phyloP scores from a whole-genome alignment of 177 flowering plant species.

The Vitis hybrid region DNA sequence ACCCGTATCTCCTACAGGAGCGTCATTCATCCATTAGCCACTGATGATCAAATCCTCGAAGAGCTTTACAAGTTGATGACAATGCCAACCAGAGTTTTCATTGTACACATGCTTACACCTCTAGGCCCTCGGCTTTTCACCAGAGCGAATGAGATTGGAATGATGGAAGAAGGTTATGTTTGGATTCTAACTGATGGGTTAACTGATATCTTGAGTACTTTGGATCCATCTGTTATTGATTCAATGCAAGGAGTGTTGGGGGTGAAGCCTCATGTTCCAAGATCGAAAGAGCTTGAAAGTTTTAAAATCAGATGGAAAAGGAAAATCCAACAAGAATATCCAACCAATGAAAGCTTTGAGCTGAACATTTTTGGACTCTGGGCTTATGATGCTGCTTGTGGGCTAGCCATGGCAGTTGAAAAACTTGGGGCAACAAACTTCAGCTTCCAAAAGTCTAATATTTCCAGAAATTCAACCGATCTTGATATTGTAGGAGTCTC shows the following conservation, averaged over 20 bases:
- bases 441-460: constrained; percentile 6
- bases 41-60: constrained; percentile 12
- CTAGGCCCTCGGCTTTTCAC: constrained; percentile 9
- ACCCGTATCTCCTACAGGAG: constrained; percentile 20
- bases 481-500: constrained; percentile 29
- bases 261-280: constrained; percentile 5
- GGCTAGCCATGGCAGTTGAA: too few species aligned
- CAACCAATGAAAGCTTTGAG: constrained; percentile 12
- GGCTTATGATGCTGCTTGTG: too few species aligned
- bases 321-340: constrained; percentile 26
- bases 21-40: constrained; percentile 12
- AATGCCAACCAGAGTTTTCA: constrained; percentile 21
- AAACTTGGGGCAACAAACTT: neutral
- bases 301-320: constrained; percentile 1
- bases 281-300: neutral
- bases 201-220: neutral
- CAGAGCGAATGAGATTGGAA: constrained; percentile 15
- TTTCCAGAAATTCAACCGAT: constrained; percentile 5
- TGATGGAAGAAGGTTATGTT: constrained; percentile 24
- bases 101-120: constrained; percentile 15
- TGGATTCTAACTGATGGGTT: constrained; percentile 25
- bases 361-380: too few species aligned
- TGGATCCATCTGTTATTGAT: constrained; percentile 1
- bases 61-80: constrained; percentile 23
- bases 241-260: constrained; percentile 21